These are phyloP conservation scores for Lactarius psammicola DNA, from an alignment of 768 basidiomycete species.

Conservation along the genomic window DNA sequence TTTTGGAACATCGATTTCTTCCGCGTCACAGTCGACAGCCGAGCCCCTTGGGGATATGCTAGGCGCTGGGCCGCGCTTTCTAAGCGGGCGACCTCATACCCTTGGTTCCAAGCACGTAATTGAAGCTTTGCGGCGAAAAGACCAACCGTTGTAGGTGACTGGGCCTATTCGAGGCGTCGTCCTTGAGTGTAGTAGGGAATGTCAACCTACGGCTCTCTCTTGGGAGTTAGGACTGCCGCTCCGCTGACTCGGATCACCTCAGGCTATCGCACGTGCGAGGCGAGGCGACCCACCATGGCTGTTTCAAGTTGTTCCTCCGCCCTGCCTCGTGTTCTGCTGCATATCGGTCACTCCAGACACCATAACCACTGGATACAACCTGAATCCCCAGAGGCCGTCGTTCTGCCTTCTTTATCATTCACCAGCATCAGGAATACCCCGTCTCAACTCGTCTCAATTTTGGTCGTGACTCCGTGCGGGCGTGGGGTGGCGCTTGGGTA, in stretches of 20 bases:
- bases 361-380: not conserved
- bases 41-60: not conserved
- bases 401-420: not conserved
- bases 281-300: not conserved
- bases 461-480: not conserved
- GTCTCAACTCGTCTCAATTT: not conserved
- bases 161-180: not conserved
- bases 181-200: not conserved
- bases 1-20: not conserved
- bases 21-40: not conserved
- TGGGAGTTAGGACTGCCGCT: not conserved
- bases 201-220: not conserved
- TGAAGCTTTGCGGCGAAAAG: not conserved
- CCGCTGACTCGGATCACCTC: not conserved
- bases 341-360: not conserved
- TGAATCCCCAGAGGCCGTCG: not conserved
- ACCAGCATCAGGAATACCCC: not conserved
- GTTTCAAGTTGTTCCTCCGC: not conserved
- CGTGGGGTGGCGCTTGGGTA: not conserved
- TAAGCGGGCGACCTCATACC: not conserved
- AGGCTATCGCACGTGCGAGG: not conserved
- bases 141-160: not conserved
- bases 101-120: not conserved
- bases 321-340: not conserved
- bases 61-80: not conserved